Evolutionary conservation across 805 yeast species (phyloP), one percentile per base, ranked within the genome.

Genomic region (Ogataea minuta): DNA sequence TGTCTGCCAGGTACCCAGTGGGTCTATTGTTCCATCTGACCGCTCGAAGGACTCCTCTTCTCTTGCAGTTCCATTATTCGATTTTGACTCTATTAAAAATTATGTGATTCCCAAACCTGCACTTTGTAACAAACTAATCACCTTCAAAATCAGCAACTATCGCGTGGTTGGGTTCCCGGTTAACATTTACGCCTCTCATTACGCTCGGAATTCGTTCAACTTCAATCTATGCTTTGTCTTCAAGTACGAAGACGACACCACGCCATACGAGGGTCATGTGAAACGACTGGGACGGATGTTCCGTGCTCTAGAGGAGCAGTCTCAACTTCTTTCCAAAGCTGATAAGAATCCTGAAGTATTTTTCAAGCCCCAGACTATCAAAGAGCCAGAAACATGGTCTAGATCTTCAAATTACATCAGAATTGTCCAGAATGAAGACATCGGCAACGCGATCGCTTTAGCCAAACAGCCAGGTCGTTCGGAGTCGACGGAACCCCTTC

Each of bases 161-260:
- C 68, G 87, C 42, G 76, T 95, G 1, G 74, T 86, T 13, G 96
- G 97, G 10, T 89, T 78, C 56, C 99, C 99, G 0, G 95, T 91
- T 1, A 81, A 83, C 45, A 79, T 93, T 7, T 77, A 77, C 41
- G 84, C 82, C 17, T 59, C 80, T 6, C 75, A 76, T 41, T 93
- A 93, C 60, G 85, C 91, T 2, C 76, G 99, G 53, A 95, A 93
- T 63, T 83, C 91, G 13, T 93, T 91, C 69, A 86, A 80, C 51
- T 93, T 93, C 73, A 91, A 93, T 57, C 82, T 93, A 54, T 89
- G 95, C 35, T 89, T 91, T 65, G 95, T 95, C 0, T 90, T 95
- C 62, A 83, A 82, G 8, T 84, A 84, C 54, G 81, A 80, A 37
- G 77, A 85, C 39, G 95, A 88, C 49, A 77, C 91, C 0, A 76